Percentiles rank a stretch among this genome's conserved stretches.
Evolutionary conservation across 78 protist genomes (phyloP).

Genomic region (Isochrysis galbana): DNA sequence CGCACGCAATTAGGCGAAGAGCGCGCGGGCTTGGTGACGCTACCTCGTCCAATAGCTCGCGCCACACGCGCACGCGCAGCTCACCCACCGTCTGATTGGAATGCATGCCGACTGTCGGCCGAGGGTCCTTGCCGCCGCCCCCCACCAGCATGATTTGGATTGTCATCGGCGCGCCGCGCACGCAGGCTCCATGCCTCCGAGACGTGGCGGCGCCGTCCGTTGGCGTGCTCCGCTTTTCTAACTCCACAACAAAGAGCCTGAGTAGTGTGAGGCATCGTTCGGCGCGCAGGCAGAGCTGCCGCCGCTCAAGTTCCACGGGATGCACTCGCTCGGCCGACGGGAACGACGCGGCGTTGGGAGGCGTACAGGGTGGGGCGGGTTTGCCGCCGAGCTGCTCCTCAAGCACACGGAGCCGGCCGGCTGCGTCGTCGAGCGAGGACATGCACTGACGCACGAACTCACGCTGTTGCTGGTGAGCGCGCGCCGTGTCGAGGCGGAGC

Average conservation of each 20-base stretch:
- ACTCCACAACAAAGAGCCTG: background rate
- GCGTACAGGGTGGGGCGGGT: too few species aligned
- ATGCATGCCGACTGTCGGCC: background rate
- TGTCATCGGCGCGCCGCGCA: background rate
- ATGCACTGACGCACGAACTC: background rate
- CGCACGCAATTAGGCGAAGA: background rate
- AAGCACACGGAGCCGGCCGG: background rate
- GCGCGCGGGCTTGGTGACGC: background rate
- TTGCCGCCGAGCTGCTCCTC: background rate
- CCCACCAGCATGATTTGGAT: background rate
- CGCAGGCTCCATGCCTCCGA: background rate
- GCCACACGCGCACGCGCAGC: background rate
- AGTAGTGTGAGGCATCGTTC: slow-evolving; percentile 14
- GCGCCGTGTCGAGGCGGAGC: background rate
- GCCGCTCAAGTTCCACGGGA: too few species aligned
- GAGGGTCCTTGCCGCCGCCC: background rate
- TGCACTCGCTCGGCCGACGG: background rate
- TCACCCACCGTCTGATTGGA: background rate
- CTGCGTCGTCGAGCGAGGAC: background rate
- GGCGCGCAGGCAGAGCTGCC: background rate
- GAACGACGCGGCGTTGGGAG: background rate
- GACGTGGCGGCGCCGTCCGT: background rate
- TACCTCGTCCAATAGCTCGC: background rate
- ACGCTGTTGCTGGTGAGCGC: background rate
- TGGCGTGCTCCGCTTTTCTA: background rate